Evolutionary conservation across 768 basidiomycete genomes (phyloP).

Genomic region (Udeniomyces megalosporus): DNA sequence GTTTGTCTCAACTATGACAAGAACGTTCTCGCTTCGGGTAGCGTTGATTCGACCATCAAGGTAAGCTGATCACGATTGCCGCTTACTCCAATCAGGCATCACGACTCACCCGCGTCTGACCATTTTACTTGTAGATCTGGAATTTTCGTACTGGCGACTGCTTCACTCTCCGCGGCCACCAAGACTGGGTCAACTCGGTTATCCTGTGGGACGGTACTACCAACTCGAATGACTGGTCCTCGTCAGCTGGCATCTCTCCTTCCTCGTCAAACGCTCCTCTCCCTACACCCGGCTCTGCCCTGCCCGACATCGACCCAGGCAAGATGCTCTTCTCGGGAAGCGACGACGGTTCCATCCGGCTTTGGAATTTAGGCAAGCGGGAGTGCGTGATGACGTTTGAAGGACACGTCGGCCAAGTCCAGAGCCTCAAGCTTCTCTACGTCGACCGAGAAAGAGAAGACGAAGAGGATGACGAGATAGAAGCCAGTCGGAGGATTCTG

Average conservation of each 20-base stretch:
- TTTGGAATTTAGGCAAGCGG: slow-evolving; percentile 77
- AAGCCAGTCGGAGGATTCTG: too few species aligned
- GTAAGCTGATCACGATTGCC: too few species aligned
- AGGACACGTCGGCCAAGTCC: slow-evolving; percentile 89
- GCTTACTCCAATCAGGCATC: slow-evolving; percentile 20
- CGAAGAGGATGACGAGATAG: slow-evolving; percentile 1
- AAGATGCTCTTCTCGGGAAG: slow-evolving; percentile 97
- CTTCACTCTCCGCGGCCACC: slow-evolving; percentile 81
- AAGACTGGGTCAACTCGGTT: slow-evolving; percentile 92
- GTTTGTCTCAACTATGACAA: slow-evolving; percentile 81
- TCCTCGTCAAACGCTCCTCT: neutral
- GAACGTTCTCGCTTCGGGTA: slow-evolving; percentile 80
- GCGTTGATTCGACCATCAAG: slow-evolving; percentile 85
- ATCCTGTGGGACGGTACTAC: slow-evolving; percentile 61
- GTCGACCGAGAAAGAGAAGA: slow-evolving; percentile 35
- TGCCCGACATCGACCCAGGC: slow-evolving; percentile 31
- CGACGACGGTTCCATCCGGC: slow-evolving; percentile 79
- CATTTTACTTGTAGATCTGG: too few species aligned
- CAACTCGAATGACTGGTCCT: slow-evolving; percentile 23
- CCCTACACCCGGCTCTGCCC: neutral
- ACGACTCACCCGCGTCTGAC: too few species aligned
- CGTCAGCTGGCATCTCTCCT: neutral
- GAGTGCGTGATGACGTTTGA: slow-evolving; percentile 67
- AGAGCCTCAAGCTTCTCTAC: slow-evolving; percentile 65
- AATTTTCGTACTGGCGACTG: slow-evolving; percentile 81